Base-by-base conservation (phyloP, 495 filamentous ascomycete species). In the Daldinia concentrica region DNA sequence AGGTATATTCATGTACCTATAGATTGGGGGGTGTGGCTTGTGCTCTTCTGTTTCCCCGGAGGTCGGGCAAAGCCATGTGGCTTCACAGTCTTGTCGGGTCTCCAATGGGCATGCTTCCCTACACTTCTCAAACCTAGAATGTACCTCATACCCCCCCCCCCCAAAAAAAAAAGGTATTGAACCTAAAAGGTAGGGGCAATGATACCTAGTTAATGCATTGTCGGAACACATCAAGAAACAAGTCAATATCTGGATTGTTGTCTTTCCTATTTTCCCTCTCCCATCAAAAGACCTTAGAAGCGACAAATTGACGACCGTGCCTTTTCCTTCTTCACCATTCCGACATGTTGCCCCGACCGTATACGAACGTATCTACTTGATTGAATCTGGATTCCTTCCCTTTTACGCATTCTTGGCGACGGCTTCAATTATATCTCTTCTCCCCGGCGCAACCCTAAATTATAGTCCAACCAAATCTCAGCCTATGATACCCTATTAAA, bases 21-120 rank as follows among this genome's bases (percentile, higher is more conserved):
- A 34, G 11, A 34, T 62, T 5, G 58, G 36, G 58, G 27, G 58
- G 58, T 62, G 58, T 62, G 58, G 58, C 58, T 50, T 62, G 39
- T 51, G 24, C 6, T 26, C n/a, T 12, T 37, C 32, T 34, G n/a
- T 56, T 34, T 37, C 37, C 58, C 58, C 30, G 22, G 27, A 34
- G 29, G 30, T 6, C 22, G n/a, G 60, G 24, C 27, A 30, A 54
- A 66, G 58, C 63, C 69, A 63, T 72, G 59, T 72, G 69, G 69
- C 69, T 72, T 67, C 45, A 64, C 64, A 68, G 64, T 61, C 58
- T 66, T 54, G 39, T 59, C 36, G 59, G 39, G 43, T 52, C 52
- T 26, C 50, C 24, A 54, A 54, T 48, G 19, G 17, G 43, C 17
- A 24, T 48, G 43, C 17, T 48, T 48, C 43, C 17, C 4, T 22